These are phyloP conservation scores for Viridothelium virens DNA, from an alignment of 495 filamentous ascomycete species.

Conservation along the genomic window DNA sequence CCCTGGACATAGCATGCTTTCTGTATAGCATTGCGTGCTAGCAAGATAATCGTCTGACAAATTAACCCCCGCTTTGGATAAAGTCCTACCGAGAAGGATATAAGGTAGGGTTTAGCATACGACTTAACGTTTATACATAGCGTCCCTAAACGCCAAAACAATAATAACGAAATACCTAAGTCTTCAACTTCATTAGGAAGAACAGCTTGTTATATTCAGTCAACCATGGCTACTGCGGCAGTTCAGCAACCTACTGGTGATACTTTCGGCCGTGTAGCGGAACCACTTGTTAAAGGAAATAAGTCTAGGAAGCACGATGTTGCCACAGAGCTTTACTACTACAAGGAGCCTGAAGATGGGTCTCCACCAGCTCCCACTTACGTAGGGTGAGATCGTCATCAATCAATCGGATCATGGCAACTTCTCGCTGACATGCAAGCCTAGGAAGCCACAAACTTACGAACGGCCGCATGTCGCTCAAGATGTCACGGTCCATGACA, in stretches of 20 bases:
- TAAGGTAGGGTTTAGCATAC: background rate
- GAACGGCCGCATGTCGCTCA: constrained; percentile 36
- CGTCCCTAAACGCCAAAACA: too few species aligned
- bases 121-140: background rate
- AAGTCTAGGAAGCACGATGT: constrained; percentile 14
- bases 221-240: constrained; percentile 36
- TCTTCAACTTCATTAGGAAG: background rate
- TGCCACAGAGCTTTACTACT: constrained; percentile 12
- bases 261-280: constrained; percentile 11
- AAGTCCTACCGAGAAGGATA: background rate
- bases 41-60: constrained; percentile 16
- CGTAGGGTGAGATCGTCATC: constrained; percentile 10
- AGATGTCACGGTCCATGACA: constrained; percentile 26
- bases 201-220: background rate
- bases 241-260: constrained; percentile 32
- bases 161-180: constrained; percentile 5
- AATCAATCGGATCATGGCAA: background rate
- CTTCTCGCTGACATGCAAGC: too few species aligned
- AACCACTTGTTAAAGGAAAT: constrained; percentile 12
- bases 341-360: constrained; percentile 13
- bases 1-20: constrained; percentile 14
- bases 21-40: constrained; percentile 20
- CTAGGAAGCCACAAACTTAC: constrained; percentile 44
- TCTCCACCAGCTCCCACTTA: constrained; percentile 13
- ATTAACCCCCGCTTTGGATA: constrained; percentile 12